A percentile compares a stretch with the other conserved stretches of the same genome.
Evolutionary conservation across 2,329 filamentous ascomycete species (phyloP).

Genomic region (Metarhizium robertsii): DNA sequence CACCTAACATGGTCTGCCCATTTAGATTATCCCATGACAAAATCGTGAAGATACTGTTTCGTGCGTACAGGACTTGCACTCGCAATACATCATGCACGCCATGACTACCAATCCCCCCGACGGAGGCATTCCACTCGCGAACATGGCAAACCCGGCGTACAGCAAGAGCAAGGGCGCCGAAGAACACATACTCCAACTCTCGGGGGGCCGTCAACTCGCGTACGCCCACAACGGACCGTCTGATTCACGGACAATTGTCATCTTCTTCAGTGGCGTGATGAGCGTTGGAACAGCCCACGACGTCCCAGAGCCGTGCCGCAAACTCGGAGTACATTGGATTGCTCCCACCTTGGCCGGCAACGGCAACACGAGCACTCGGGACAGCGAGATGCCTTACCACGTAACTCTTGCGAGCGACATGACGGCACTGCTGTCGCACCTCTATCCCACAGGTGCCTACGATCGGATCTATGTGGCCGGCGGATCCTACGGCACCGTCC

Average conservation of each 20-base stretch:
- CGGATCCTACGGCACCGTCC: constrained; percentile 14
- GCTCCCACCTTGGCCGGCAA: constrained; percentile 11
- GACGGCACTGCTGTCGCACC: constrained; percentile 7
- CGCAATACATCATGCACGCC: too few relatives aligned
- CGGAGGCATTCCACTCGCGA: background rate
- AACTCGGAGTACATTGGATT: constrained; percentile 10
- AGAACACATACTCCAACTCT: constrained; percentile 7
- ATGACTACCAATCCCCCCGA: background rate
- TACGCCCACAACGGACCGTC: constrained; percentile 14
- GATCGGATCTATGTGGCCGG: constrained; percentile 11
- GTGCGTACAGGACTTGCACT: too few relatives aligned
- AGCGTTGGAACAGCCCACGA: constrained; percentile 11
- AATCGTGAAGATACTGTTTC: background rate
- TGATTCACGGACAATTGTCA: constrained; percentile 8
- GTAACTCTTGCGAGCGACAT: constrained; percentile 9
- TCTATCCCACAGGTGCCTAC: constrained; percentile 8
- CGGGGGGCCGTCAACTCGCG: constrained; percentile 10
- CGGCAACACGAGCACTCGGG: constrained; percentile 9
- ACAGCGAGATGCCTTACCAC: constrained; percentile 6
- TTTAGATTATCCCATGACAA: background rate
- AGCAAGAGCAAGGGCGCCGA: constrained; percentile 5
- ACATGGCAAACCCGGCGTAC: constrained; percentile 1
- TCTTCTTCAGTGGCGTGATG: constrained; percentile 15
- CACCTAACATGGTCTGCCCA: background rate
- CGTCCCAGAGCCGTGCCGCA: constrained; percentile 8